phyloP scores from a whole-genome alignment of 805 yeast species.

The Candida boidinii region DNA sequence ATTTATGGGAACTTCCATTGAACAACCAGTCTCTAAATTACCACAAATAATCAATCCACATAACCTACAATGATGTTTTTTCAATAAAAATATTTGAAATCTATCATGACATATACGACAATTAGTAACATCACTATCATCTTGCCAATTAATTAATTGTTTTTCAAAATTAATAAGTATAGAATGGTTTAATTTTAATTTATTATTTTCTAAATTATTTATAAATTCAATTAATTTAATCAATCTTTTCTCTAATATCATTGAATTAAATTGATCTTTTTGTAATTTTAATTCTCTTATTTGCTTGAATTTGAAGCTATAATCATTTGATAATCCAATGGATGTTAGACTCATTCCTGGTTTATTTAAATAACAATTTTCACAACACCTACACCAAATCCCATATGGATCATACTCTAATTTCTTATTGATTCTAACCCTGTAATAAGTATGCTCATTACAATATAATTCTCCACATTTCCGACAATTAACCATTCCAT shows the following conservation, averaged over 20 bases:
- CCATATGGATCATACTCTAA: conserved; percentile 42
- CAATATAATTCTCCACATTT: conserved; percentile 72
- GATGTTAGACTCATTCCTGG: conserved; percentile 40
- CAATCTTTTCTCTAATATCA: conserved; percentile 54
- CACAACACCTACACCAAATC: conserved; percentile 66
- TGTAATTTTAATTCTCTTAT: conserved; percentile 38
- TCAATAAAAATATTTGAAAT: conserved; percentile 42
- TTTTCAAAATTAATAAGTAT: conserved; percentile 31
- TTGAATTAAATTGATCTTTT: conserved; percentile 40
- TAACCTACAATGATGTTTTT: conserved; percentile 88
- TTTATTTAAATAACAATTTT: conserved; percentile 44
- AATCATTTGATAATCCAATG: conserved; percentile 25
- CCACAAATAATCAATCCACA: conserved; percentile 85
- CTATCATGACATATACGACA: conserved; percentile 58
- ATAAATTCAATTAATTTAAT: conserved; percentile 27
- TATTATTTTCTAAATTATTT: conserved; percentile 6
- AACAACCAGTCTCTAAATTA: conserved; percentile 52
- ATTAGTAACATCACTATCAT: conserved; percentile 32
- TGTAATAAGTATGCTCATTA: conserved; percentile 48
- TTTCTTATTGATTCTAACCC: conserved; percentile 38
- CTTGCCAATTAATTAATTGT: conserved; percentile 58
- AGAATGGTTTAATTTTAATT: conserved; percentile 2
- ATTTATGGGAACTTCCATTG: conserved; percentile 56
- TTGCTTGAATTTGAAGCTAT: conserved; percentile 31
- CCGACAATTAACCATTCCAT: conserved; percentile 62